A percentile compares a stretch with the other conserved stretches of the same genome.
Conservation (phyloP, 345 rosid genomes). For the Mangifera indica region DNA sequence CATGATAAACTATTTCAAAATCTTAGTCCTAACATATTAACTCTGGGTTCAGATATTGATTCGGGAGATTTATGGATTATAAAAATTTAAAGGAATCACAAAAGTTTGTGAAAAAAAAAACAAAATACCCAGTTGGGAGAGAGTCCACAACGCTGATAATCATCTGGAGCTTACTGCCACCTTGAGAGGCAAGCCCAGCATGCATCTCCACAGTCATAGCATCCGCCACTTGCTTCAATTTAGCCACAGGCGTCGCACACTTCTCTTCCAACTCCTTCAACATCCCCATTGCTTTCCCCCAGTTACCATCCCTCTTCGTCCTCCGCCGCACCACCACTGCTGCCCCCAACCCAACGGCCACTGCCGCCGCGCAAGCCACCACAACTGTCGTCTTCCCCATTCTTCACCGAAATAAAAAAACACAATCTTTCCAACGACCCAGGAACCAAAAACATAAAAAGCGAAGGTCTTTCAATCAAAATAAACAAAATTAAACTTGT, state of each 20-base stretch:
- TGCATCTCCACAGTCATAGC: slow-evolving; percentile 99
- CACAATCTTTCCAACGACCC: slow-evolving; percentile 7
- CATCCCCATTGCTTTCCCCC: slow-evolving; percentile 72
- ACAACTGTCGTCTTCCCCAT: slow-evolving; percentile 56
- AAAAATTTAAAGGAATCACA: too few species aligned
- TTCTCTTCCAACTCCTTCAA: slow-evolving; percentile 69
- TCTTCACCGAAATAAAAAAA: background rate
- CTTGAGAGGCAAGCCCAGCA: slow-evolving; percentile 96
- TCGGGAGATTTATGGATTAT: too few species aligned
- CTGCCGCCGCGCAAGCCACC: slow-evolving; percentile 48
- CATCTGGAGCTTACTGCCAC: slow-evolving; percentile 98
- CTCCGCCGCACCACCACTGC: slow-evolving; percentile 57
- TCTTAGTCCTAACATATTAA: too few species aligned
- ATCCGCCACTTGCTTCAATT: slow-evolving; percentile 79
- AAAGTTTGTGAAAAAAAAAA: background rate
- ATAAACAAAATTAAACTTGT: too few species aligned
- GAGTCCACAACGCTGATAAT: slow-evolving; percentile 88
- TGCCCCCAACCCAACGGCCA: slow-evolving; percentile 49
- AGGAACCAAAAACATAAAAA: background rate
- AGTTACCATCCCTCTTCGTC: slow-evolving; percentile 59
- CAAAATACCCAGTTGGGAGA: slow-evolving; percentile 84
- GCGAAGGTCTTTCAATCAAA: background rate
- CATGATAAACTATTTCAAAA: too few species aligned
- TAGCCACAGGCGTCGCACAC: slow-evolving; percentile 67
- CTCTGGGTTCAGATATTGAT: too few species aligned